phyloP scores from a whole-genome alignment of 805 yeast species.

The Lachancea dasiensis region DNA sequence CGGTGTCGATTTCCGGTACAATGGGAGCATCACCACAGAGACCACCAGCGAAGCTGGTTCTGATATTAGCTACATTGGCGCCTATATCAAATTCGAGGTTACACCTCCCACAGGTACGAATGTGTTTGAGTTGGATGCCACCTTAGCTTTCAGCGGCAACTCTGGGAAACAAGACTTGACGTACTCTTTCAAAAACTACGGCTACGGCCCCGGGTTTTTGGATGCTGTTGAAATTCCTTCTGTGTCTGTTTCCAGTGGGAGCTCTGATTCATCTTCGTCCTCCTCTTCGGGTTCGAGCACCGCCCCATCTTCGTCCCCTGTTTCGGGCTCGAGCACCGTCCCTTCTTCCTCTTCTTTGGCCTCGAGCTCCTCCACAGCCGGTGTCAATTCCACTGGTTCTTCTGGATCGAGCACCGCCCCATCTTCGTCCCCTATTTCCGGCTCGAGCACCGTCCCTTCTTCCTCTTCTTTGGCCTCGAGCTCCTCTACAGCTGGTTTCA shows the following conservation, averaged over 20 bases:
- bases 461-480: slow-evolving; percentile 3
- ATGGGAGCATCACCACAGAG: too few species aligned
- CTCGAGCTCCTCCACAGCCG: too few species aligned
- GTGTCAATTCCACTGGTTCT: too few species aligned
- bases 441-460: too few species aligned
- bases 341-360: too few species aligned
- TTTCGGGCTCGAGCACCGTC: too few species aligned
- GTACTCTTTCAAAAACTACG: slow-evolving; percentile 4
- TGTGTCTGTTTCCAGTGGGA: slow-evolving; percentile 3
- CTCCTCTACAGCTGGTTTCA: background rate
- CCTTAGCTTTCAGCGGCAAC: background rate
- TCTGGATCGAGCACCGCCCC: too few species aligned
- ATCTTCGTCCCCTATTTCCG: too few species aligned
- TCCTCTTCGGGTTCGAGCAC: too few species aligned
- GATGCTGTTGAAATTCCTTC: slow-evolving; percentile 1
- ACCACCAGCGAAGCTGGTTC: slow-evolving; percentile 5
- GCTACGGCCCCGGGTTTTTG: slow-evolving; percentile 4
- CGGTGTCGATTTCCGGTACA: too few species aligned
- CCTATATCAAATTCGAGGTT: slow-evolving; percentile 7
- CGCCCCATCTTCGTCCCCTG: too few species aligned
- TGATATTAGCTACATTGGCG: slow-evolving; percentile 2
- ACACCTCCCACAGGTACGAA: slow-evolving; percentile 6
- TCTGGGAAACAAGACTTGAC: slow-evolving; percentile 7
- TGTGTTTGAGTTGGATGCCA: slow-evolving; percentile 1
- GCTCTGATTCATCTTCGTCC: slow-evolving; percentile 1